Conservation (phyloP, 352 stramenopile species). For the Pythium sp. region DNA sequence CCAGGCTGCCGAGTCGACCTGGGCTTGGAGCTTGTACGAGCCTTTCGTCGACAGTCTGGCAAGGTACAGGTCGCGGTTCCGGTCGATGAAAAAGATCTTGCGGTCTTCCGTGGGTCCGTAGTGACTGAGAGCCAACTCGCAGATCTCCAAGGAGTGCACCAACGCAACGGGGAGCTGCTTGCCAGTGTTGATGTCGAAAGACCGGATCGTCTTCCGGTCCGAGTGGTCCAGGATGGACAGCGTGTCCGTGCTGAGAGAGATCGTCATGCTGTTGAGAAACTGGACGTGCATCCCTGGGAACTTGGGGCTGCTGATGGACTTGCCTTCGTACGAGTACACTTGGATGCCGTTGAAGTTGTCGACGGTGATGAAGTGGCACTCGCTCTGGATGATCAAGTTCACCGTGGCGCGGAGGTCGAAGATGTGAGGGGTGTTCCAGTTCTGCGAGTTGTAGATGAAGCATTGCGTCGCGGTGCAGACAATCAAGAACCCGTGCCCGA, state of each 20-base stretch:
- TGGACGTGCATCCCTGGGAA: conserved; percentile 87
- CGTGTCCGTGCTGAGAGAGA: conserved; percentile 86
- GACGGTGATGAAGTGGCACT: conserved; percentile 88
- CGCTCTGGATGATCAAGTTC: conserved; percentile 85
- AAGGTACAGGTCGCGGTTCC: conserved; percentile 86
- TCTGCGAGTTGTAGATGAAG: conserved; percentile 91
- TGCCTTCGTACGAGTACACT: conserved; percentile 92
- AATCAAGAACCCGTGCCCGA: conserved; percentile 90
- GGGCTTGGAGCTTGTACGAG: conserved; percentile 83
- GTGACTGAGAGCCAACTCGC: conserved; percentile 82
- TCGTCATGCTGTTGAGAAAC: conserved; percentile 81
- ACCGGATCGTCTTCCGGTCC: conserved; percentile 87
- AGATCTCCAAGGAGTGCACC: conserved; percentile 74
- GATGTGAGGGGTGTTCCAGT: conserved; percentile 93
- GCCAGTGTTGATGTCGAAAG: conserved; percentile 87
- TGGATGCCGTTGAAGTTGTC: conserved; percentile 89
- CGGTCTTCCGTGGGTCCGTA: conserved; percentile 69
- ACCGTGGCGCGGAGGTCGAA: conserved; percentile 88
- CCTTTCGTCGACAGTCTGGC: conserved; percentile 54
- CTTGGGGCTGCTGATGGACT: conserved; percentile 80
- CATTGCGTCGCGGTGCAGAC: conserved; percentile 91
- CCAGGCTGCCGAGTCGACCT: conserved; percentile 90
- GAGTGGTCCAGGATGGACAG: conserved; percentile 88
- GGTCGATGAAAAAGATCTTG: conserved; percentile 88
- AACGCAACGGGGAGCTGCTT: conserved; percentile 65